Evolutionary conservation across 495 filamentous ascomycete genomes (phyloP), one percentile per base, ranked within the genome.

Genomic region (Penicillium odoratum): DNA sequence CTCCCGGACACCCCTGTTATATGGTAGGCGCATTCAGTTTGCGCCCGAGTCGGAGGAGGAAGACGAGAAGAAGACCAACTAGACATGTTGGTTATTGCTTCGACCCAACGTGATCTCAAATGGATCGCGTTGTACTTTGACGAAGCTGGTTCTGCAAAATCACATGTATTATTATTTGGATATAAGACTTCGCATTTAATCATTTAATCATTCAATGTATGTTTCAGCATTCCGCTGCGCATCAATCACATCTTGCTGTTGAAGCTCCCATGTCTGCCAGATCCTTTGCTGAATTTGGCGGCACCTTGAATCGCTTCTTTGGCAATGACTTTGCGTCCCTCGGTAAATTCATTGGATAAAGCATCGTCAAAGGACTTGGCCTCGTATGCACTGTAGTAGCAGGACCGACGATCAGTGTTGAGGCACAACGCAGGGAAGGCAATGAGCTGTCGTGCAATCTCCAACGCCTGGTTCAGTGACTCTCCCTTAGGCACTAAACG

Each of bases 21-120:
- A 78, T 61, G 89, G 89, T 44, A 86, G 82, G 73, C 79, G 78
- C 60, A 79, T 92, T 36, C 72, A 84, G 45, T 83, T 91, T 60
- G 73, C 78, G 13, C 52, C 64, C 62, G 69, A 72, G 46, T 51
- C 58, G 7, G 55, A 36, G 10, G 68, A 57, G 0, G 54, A 59
- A 4, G 53, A 36, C 5, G 64, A 61, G 31, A 74, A 73, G 58
- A 74, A 77, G 67, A 63, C 48, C 1, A 69, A 67, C 33, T 71
- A 60, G 48, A 42, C 13, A n/a, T 15, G 5, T 40, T 4, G 15
- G 5, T 2, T 16, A 16, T 40, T 16, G 13, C 38, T 16, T n/a
- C 5, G 15, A 40, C 0, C 10, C 3, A 4, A 40, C 0, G 15
- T 15, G 38, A 7, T 3, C 13, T 40, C 13, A 6, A 40, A n/a